Evolutionary conservation across 306 rosid species (phyloP).

Genomic region (Prunus mira): DNA sequence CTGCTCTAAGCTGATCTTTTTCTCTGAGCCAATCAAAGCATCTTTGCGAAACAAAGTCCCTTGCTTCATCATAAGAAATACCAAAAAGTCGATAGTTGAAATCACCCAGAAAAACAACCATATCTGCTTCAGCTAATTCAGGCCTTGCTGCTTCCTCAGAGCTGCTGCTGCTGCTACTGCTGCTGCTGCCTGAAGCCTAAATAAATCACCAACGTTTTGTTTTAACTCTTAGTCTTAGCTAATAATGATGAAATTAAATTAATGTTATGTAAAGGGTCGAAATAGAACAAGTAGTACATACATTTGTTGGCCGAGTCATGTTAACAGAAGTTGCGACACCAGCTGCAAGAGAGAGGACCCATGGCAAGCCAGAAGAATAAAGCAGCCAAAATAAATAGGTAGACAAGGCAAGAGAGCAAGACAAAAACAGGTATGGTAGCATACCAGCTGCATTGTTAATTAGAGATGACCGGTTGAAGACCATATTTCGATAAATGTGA

Average conservation of each 20-base stretch:
- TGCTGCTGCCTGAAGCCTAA: conserved; percentile 43
- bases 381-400: conserved; percentile 91
- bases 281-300: conserved; percentile 28
- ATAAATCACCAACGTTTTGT: conserved; percentile 19
- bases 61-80: conserved; percentile 96
- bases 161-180: conserved; percentile 44
- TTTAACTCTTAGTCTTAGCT: conserved; percentile 21
- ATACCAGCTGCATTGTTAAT: conserved; percentile 91
- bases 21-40: conserved; percentile 99
- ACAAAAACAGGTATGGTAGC: conserved; percentile 80
- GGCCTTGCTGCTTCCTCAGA: conserved; percentile 73
- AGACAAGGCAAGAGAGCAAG: conserved; percentile 87
- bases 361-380: conserved; percentile 96
- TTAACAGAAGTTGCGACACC: conserved; percentile 83
- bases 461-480: conserved; percentile 81
- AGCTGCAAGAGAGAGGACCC: conserved; percentile 82
- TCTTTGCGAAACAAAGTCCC: conserved; percentile 99
- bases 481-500: conserved; percentile 93
- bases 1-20: conserved; percentile 97
- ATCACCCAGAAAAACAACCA: conserved; percentile 96
- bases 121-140: conserved; percentile 85
- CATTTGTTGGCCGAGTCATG: conserved; percentile 65
- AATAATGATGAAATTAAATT: conserved; percentile 12
- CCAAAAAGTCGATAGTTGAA: conserved; percentile 95
- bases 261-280: background rate